phyloP scores from a whole-genome alignment of 176 grass and related monocot genomes.

The Oryza coarctata region DNA sequence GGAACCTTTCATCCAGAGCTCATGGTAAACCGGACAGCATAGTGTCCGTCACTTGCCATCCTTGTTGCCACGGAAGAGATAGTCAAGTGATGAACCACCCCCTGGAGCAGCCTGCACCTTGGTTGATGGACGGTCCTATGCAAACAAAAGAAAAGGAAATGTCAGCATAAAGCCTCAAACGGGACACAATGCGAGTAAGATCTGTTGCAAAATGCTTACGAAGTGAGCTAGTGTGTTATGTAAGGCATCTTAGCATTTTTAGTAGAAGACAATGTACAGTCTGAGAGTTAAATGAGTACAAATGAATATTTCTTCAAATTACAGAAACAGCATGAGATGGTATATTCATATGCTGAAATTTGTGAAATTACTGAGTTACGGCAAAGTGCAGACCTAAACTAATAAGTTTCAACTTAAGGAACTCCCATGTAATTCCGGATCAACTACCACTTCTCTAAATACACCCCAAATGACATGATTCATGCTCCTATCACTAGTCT shows the following conservation, averaged over 20 bases:
- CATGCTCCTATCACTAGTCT: neutral
- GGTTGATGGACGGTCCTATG: slow-evolving; percentile 61
- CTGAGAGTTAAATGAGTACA: neutral
- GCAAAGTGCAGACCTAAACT: neutral
- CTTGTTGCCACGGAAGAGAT: slow-evolving; percentile 53
- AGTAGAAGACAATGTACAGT: neutral
- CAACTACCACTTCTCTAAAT: neutral
- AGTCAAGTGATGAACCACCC: slow-evolving; percentile 54
- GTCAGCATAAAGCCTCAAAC: slow-evolving; percentile 1
- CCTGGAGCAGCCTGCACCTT: slow-evolving; percentile 71
- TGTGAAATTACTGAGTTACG: neutral
- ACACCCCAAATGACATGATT: neutral
- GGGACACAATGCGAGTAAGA: neutral
- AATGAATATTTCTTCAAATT: neutral
- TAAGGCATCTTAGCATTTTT: neutral
- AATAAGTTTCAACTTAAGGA: neutral
- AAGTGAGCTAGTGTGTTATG: neutral
- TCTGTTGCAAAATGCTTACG: neutral
- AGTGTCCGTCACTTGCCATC: slow-evolving; percentile 50
- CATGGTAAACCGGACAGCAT: slow-evolving; percentile 1
- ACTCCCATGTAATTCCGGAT: neutral
- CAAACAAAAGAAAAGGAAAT: neutral
- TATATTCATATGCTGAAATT: neutral
- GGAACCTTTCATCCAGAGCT: slow-evolving; percentile 21
- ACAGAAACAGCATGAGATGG: neutral